Conservation (phyloP, 306 rosid species). For the Oxytropis ochrocephala region DNA sequence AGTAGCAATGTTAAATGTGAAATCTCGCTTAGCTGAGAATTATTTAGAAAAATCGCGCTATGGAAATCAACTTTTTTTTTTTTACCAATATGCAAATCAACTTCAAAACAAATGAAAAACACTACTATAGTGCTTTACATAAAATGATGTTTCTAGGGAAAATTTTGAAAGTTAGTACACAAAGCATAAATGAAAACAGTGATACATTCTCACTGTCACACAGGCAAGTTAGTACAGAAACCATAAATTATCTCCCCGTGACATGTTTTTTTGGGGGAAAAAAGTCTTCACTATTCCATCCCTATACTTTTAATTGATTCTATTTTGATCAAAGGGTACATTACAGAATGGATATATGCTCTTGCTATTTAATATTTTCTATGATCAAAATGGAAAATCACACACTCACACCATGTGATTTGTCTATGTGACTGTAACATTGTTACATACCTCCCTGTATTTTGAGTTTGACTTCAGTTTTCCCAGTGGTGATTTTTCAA, state of each 20-base stretch:
- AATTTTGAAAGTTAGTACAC: too few species aligned
- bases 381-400: background rate
- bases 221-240: background rate
- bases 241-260: background rate
- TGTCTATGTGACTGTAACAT: background rate
- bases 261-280: background rate
- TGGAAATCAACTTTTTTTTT: too few species aligned
- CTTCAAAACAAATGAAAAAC: too few species aligned
- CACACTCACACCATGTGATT: background rate
- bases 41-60: too few species aligned
- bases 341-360: background rate
- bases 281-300: background rate
- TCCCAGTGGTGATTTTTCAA: too few species aligned
- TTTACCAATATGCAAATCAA: too few species aligned
- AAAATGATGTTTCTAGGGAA: too few species aligned
- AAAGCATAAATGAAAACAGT: too few species aligned
- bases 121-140: too few species aligned
- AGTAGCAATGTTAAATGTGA: too few species aligned
- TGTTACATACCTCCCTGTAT: background rate
- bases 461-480: too few species aligned
- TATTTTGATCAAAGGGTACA: background rate
- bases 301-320: background rate
- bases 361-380: background rate
- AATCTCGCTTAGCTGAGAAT: too few species aligned
- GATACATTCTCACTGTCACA: background rate